These are phyloP conservation scores for Tricladium varicosporioides DNA, from an alignment of 2,329 filamentous ascomycete genomes.

Conservation along the genomic window DNA sequence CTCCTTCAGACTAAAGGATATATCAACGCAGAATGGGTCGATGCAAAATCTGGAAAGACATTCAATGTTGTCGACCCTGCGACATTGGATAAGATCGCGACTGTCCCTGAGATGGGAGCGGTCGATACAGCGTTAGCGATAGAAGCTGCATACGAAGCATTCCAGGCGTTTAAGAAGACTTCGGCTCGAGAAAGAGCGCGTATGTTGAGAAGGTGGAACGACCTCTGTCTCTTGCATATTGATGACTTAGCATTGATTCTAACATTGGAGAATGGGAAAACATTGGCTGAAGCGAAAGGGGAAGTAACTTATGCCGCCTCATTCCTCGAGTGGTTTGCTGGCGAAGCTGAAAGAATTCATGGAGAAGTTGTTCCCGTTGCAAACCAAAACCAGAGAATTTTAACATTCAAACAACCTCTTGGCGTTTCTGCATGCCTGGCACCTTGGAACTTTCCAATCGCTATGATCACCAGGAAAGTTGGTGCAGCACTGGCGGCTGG, in stretches of 20 bases:
- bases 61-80: constrained; percentile 51
- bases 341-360: constrained; percentile 36
- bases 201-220: constrained; percentile 65
- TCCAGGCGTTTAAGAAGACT: constrained; percentile 53
- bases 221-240: constrained; percentile 63
- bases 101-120: constrained; percentile 50
- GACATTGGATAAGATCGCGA: constrained; percentile 46
- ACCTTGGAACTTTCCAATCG: constrained; percentile 51
- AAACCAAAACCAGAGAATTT: constrained; percentile 11
- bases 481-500: constrained; percentile 73
- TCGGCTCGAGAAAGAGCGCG: constrained; percentile 58
- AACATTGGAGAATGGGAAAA: constrained; percentile 70
- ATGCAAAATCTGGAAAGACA: constrained; percentile 49
- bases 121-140: constrained; percentile 49
- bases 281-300: constrained; percentile 56
- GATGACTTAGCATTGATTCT: constrained; percentile 60
- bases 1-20: constrained; percentile 50
- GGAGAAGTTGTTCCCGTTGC: constrained; percentile 16
- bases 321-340: constrained; percentile 64
- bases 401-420: constrained; percentile 21
- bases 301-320: constrained; percentile 57
- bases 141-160: constrained; percentile 45
- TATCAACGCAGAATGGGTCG: constrained; percentile 53
- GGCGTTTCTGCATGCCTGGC: constrained; percentile 21
- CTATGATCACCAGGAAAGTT: constrained; percentile 48